Base-by-base conservation (phyloP, 2,329 filamentous ascomycete genomes). In the Venturia aucupariae region DNA sequence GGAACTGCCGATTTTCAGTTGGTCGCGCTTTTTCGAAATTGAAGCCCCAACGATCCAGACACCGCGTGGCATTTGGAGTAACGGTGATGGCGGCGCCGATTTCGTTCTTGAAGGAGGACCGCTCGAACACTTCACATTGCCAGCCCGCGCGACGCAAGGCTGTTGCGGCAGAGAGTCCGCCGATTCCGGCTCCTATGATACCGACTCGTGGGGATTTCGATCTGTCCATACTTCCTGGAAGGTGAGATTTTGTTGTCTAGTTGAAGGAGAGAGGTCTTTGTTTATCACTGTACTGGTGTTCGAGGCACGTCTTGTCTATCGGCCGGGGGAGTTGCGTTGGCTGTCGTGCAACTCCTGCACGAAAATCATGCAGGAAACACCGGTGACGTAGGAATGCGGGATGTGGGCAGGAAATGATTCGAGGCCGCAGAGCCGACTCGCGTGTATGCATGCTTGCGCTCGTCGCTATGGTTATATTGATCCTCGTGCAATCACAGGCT, bases 81-180 rank as follows among this genome's bases (percentile, higher is more conserved):
- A 78, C 71, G 68, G 78, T 76, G 35, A 78, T 77, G 4, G 75
- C 76, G 1, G 76, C 76, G 4, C 76, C 76, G 17, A 77, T 30
- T 44, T 65, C 39, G 42, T 51, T 48, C 38, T n/a, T 35, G 19
- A 42, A 54, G 3, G n/a, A 19, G 7, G 48, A 41, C 8, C 30
- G 64, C 60, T 73, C 72, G 66, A 71, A 73, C 59, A 73, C 70
- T 24, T 68, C 68, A 32, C 70, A 55, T 19, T 67, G 65, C 59
- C 72, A 64, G 13, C 60, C 46, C 27, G 70, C 66, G 46, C 68
- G 68, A 22, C 68, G 55, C 11, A 73, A 70, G 10, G 68, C 69
- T 22, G 72, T 69, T 19, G 71, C 70, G 11, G 73, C 67, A 1
- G 68, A 67, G 22, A 72, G 67, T 15, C 72, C 72, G 13, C 24